Evolutionary conservation across 108 stramenopile genomes (phyloP), one percentile per base, ranked within the genome.

Genomic region (Conticribra weissflogii): DNA sequence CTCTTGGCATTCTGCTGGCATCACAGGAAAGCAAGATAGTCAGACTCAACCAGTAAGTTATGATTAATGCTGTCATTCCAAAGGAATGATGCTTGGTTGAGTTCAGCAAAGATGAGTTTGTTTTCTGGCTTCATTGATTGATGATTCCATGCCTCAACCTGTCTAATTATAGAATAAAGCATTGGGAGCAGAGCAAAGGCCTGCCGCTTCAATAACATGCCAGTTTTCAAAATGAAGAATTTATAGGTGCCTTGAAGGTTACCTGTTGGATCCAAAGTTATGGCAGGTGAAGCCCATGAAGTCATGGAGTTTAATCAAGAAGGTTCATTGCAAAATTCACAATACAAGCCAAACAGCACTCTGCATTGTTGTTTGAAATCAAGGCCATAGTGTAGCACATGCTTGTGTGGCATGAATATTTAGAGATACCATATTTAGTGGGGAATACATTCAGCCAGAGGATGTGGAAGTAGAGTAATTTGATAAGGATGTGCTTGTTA

Each of bases 261-360:
- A n/a, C n/a, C n/a, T n/a, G n/a, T n/a, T n/a, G n/a, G n/a, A n/a
- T n/a, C n/a, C n/a, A n/a, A n/a, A n/a, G n/a, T n/a, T n/a, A n/a
- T n/a, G n/a, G n/a, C n/a, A n/a, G n/a, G n/a, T n/a, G 24, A 18
- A 3, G 81, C 68, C 0, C 81, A 22, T 15, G 71, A 17, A 7
- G 12, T 47, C 58, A 57, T 74, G n/a, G 30, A 14, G 52, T 80
- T 79, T 15, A 3, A 8, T 1, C 7, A 19, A 28, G 66, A 50
- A 28, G 71, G 54, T 56, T 77, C 76, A 34, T 81, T 80, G 45
- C 71, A 63, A n/a, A n/a, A n/a, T n/a, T n/a, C n/a, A n/a, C n/a
- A n/a, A n/a, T n/a, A n/a, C n/a, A n/a, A n/a, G n/a, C n/a, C n/a
- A n/a, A n/a, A n/a, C n/a, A n/a, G n/a, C n/a, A n/a, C n/a, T n/a